Percentiles rank a stretch among this genome's conserved stretches.
phyloP scores from a whole-genome alignment of 768 basidiomycete genomes.

The Leccinum boreale region DNA sequence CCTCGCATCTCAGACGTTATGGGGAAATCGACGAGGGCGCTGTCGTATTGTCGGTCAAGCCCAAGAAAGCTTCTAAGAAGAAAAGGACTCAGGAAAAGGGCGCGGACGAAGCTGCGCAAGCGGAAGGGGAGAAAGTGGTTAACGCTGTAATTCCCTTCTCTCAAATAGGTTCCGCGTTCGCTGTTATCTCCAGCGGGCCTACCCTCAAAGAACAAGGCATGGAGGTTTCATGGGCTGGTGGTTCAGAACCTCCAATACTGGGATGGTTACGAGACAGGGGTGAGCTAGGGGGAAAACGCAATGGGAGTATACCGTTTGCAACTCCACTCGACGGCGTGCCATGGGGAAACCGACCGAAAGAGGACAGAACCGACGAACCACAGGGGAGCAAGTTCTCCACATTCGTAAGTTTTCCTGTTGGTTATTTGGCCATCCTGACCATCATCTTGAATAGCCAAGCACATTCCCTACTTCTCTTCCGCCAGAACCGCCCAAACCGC shows the following conservation, averaged over 20 bases:
- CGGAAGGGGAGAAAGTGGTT: constrained; percentile 44
- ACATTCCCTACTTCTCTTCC: constrained; percentile 14
- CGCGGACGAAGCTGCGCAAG: constrained; percentile 40
- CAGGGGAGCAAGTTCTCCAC: constrained; percentile 45
- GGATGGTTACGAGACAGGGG: constrained; percentile 73
- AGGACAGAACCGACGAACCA: not conserved
- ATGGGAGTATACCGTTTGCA: constrained; percentile 11
- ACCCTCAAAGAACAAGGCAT: constrained; percentile 53
- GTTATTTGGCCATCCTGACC: constrained; percentile 3
- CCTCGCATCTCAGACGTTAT: constrained; percentile 51
- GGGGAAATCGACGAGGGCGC: constrained; percentile 61
- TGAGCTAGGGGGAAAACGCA: constrained; percentile 41
- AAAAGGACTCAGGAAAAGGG: constrained; percentile 33
- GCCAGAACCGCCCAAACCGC: constrained; percentile 22
- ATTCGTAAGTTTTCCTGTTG: constrained; percentile 7
- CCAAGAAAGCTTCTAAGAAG: constrained; percentile 39
- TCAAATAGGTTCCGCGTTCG: constrained; percentile 74
- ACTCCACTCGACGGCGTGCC: constrained; percentile 20
- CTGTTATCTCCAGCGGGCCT: constrained; percentile 63
- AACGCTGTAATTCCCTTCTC: constrained; percentile 76
- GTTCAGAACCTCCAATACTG: constrained; percentile 66
- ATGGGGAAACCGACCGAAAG: not conserved
- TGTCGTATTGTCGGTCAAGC: constrained; percentile 66
- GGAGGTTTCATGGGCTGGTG: constrained; percentile 72
- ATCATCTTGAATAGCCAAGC: constrained; percentile 14